These are phyloP conservation scores for Phytopythium kandeliae DNA, from an alignment of 352 stramenopile genomes.

Conservation along the genomic window DNA sequence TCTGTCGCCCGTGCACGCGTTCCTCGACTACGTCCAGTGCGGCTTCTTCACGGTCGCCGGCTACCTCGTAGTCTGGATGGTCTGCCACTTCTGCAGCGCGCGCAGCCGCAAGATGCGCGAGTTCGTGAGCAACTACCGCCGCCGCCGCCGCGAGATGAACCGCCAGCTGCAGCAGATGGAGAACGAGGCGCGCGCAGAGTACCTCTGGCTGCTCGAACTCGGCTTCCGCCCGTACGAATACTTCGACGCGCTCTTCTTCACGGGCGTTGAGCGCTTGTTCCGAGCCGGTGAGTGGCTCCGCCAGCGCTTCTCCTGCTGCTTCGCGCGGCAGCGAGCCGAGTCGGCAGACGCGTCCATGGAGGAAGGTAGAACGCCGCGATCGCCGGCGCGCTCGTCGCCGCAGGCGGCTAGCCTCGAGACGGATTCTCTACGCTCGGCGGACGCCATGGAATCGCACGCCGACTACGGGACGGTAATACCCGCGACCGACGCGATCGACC, in stretches of 20 bases:
- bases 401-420: neutral
- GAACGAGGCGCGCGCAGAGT: conserved; percentile 75
- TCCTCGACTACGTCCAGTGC: conserved; percentile 78
- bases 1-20: conserved; percentile 61
- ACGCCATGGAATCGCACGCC: neutral
- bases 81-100: conserved; percentile 82
- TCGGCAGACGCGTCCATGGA: neutral
- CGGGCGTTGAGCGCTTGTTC: conserved; percentile 31
- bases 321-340: neutral
- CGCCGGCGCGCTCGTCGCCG: neutral
- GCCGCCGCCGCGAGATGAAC: conserved; percentile 68
- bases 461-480: conserved; percentile 1
- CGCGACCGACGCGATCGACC: conserved; percentile 7
- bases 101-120: conserved; percentile 85
- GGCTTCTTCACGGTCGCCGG: conserved; percentile 72
- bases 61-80: conserved; percentile 75
- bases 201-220: conserved; percentile 81
- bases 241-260: conserved; percentile 61
- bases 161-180: conserved; percentile 65
- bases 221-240: conserved; percentile 76
- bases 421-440: neutral
- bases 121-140: conserved; percentile 85
- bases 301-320: conserved; percentile 8
- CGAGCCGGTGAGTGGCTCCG: conserved; percentile 11
- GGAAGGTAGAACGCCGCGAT: neutral